Evolutionary conservation across 176 grass and related monocot genomes (phyloP), one percentile per base, ranked within the genome.

Genomic region (Lolium perenne): DNA sequence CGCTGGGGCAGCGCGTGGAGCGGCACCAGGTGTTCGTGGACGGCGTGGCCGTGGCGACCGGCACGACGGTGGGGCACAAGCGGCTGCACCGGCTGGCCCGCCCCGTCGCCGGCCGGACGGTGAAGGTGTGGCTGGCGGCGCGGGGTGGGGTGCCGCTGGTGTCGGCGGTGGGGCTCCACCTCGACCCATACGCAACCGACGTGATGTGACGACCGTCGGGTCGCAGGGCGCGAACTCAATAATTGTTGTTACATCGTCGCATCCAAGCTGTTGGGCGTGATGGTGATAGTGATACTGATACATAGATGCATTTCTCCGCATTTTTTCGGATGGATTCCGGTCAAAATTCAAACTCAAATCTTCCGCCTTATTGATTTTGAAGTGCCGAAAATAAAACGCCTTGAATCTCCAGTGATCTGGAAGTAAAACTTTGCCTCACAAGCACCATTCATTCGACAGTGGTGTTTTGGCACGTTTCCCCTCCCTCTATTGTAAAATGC

Each of bases 21-120:
- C 55, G 43, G 80, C 91, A 98, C 75, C 26, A 84, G 40, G 91
- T 98, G 81, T 70, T 45, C 65, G 91, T 91, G 32, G 93, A 98
- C 89, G 82, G 82, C 74, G 79, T 15, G 10, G 7, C 49, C 63
- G 84, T 94, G 58, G 82, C 89, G 5, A 82, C 68, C 74, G 93
- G 91, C 45, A 94, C 93, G 1, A 95, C 93, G 26, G 93, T 98
- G 16, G 96, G 96, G 10, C 79, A 98, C 88, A 98, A 95, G 86
- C 88, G 93, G 86, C 92, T 98, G 87, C 90, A 98, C 91, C 91
- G 86, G 84, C 90, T 98, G 63, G 35, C 74, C 45, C 0, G 14
- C 64, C 51, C 86, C 25, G 84, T 88, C 23, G 78, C 73, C 20
- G 92, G 91, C 3, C 6, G 54, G 82, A 54, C 80, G 81, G 92